A percentile compares a stretch with the other conserved stretches of the same genome.
These are phyloP conservation scores for Wilcoxina mikolae DNA, from an alignment of 495 filamentous ascomycete genomes.

Conservation along the genomic window DNA sequence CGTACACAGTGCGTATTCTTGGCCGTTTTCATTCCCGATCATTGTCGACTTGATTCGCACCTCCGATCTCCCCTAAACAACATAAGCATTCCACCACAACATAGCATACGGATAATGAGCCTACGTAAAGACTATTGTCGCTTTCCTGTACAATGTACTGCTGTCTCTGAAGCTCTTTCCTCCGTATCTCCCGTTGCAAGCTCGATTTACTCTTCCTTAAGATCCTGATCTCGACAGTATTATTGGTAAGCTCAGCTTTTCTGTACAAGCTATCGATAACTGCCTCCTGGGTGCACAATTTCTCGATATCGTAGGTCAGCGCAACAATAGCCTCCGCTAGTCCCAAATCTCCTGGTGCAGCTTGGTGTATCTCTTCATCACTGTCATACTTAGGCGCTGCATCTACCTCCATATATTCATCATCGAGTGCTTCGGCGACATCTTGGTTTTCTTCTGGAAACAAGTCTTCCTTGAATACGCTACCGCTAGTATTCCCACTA, in stretches of 20 bases:
- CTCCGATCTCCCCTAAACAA: too few relatives aligned
- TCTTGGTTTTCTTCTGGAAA: slow-evolving; percentile 56
- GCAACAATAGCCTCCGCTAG: slow-evolving; percentile 80
- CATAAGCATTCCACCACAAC: too few relatives aligned
- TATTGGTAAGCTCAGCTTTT: slow-evolving; percentile 95
- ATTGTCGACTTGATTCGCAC: slow-evolving; percentile 84
- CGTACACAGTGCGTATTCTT: slow-evolving; percentile 78
- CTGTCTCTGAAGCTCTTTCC: slow-evolving; percentile 90
- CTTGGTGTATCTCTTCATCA: slow-evolving; percentile 81
- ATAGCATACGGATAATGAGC: background rate
- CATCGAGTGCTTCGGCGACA: slow-evolving; percentile 52
- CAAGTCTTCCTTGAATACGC: slow-evolving; percentile 84
- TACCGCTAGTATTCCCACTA: slow-evolving; percentile 59
- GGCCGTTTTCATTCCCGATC: slow-evolving; percentile 82
- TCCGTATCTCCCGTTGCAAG: slow-evolving; percentile 74
- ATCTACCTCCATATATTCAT: slow-evolving; percentile 57
- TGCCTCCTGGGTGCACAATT: slow-evolving; percentile 70
- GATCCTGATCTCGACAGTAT: slow-evolving; percentile 81
- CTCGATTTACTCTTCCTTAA: slow-evolving; percentile 87
- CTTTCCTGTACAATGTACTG: slow-evolving; percentile 97
- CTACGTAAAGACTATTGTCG: slow-evolving; percentile 82
- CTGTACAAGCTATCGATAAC: slow-evolving; percentile 81
- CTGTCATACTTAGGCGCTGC: slow-evolving; percentile 30
- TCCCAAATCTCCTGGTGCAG: slow-evolving; percentile 87
- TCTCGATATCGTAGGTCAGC: slow-evolving; percentile 76